Conservation (phyloP, 805 yeast genomes). For the Kodamaea neixiangensis region DNA sequence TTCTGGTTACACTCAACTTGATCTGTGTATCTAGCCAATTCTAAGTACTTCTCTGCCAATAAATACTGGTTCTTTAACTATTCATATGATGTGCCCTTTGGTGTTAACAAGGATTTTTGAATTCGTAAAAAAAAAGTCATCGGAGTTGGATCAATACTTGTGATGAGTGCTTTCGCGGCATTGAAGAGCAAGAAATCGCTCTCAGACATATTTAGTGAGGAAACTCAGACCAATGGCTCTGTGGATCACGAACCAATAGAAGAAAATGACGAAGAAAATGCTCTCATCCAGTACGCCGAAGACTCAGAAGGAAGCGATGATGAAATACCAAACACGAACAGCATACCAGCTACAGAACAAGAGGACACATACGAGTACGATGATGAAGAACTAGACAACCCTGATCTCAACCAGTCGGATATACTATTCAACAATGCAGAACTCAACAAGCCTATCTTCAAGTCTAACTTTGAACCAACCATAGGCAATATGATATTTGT, state of each 20-base stretch:
- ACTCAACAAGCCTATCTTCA: neutral
- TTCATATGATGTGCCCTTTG: neutral
- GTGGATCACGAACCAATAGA: neutral
- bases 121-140: slow-evolving; percentile 4
- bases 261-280: slow-evolving; percentile 6
- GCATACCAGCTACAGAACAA: neutral
- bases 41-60: neutral
- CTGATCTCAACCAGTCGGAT: neutral
- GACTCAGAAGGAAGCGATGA: slow-evolving; percentile 5
- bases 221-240: neutral
- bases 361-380: neutral
- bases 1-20: neutral
- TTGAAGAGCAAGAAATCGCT: slow-evolving; percentile 4
- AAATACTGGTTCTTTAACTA: neutral
- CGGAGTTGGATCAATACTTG: neutral
- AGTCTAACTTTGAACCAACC: slow-evolving; percentile 1
- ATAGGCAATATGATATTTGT: neutral
- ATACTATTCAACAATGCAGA: neutral
- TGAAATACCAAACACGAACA: neutral
- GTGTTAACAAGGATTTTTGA: neutral
- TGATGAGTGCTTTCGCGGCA: slow-evolving; percentile 12
- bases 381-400: neutral
- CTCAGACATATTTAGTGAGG: slow-evolving; percentile 1
- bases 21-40: neutral
- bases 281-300: neutral